phyloP scores from a whole-genome alignment of 2,329 filamentous ascomycete genomes.

The Lasiodiplodia theobromae region DNA sequence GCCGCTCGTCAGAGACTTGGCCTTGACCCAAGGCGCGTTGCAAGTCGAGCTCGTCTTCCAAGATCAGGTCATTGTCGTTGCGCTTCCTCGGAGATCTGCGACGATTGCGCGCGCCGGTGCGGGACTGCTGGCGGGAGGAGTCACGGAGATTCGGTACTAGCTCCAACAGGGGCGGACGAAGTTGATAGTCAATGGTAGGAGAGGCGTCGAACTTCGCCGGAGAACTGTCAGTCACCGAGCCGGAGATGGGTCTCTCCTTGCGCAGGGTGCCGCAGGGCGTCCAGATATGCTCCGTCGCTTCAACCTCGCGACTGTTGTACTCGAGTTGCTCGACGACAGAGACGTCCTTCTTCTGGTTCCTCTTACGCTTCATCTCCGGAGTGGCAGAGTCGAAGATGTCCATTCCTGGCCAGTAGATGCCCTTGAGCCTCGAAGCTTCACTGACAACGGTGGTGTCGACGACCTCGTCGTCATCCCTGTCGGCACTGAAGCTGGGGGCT shows the following conservation, averaged over 20 bases:
- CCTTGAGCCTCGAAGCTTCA: constrained; percentile 67
- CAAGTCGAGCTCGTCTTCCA: constrained; percentile 41
- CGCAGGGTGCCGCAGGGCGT: constrained; percentile 52
- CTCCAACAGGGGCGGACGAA: constrained; percentile 41
- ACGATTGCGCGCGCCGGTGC: constrained; percentile 30
- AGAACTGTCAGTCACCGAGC: constrained; percentile 49
- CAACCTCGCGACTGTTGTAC: constrained; percentile 67
- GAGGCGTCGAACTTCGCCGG: constrained; percentile 44
- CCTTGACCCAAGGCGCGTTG: constrained; percentile 41
- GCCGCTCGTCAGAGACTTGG: background rate
- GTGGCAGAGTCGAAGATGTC: constrained; percentile 81
- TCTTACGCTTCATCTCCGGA: constrained; percentile 73
- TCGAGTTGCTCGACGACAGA: constrained; percentile 73
- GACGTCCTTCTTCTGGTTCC: constrained; percentile 80
- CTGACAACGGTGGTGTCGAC: constrained; percentile 35
- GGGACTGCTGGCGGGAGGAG: constrained; percentile 14
- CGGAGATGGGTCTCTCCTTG: constrained; percentile 54
- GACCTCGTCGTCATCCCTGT: background rate
- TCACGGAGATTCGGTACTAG: constrained; percentile 40
- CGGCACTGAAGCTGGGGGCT: background rate
- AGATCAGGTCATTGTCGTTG: constrained; percentile 18
- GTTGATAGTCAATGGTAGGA: constrained; percentile 35
- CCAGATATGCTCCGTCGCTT: constrained; percentile 71
- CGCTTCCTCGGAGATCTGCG: constrained; percentile 19
- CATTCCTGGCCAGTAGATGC: constrained; percentile 79